These are phyloP conservation scores for Talaromyces sp. DNA, from an alignment of 2,329 filamentous ascomycete species.

Conservation along the genomic window DNA sequence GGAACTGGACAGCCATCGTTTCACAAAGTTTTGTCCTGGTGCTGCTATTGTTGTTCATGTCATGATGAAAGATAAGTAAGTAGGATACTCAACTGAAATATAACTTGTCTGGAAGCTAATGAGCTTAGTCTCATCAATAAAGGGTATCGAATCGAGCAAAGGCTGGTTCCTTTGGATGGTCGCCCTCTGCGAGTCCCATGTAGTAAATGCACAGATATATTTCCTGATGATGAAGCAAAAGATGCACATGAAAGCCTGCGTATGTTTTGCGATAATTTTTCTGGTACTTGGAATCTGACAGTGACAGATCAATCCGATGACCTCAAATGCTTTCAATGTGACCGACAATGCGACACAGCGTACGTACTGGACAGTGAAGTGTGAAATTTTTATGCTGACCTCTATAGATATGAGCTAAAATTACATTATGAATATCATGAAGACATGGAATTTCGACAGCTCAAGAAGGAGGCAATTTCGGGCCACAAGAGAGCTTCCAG, in stretches of 20 bases:
- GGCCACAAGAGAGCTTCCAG: conserved; percentile 10
- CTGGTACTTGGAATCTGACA: conserved; percentile 7
- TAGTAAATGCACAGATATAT: conserved; percentile 20
- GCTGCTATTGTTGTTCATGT: conserved; percentile 24
- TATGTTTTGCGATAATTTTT: not conserved
- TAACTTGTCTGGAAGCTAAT: not conserved
- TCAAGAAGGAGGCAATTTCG: not conserved
- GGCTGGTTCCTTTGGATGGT: conserved; percentile 20
- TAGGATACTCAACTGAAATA: too few relatives aligned
- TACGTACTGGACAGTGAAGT: not conserved
- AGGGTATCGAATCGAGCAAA: conserved; percentile 26
- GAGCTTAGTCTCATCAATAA: conserved; percentile 22
- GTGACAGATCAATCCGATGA: conserved; percentile 5
- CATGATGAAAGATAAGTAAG: conserved; percentile 26
- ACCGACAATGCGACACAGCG: conserved; percentile 10
- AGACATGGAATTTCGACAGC: conserved; percentile 14
- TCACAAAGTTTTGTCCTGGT: conserved; percentile 24
- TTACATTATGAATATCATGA: conserved; percentile 13
- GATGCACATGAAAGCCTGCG: conserved; percentile 12
- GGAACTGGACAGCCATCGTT: conserved; percentile 23
- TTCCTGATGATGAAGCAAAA: conserved; percentile 17
- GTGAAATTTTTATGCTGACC: not conserved
- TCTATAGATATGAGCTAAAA: conserved; percentile 11
- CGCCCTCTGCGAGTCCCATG: conserved; percentile 23
- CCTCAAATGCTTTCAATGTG: conserved; percentile 11